Base-by-base conservation (phyloP, 768 basidiomycete species). In the Filobasidium wieringae region DNA sequence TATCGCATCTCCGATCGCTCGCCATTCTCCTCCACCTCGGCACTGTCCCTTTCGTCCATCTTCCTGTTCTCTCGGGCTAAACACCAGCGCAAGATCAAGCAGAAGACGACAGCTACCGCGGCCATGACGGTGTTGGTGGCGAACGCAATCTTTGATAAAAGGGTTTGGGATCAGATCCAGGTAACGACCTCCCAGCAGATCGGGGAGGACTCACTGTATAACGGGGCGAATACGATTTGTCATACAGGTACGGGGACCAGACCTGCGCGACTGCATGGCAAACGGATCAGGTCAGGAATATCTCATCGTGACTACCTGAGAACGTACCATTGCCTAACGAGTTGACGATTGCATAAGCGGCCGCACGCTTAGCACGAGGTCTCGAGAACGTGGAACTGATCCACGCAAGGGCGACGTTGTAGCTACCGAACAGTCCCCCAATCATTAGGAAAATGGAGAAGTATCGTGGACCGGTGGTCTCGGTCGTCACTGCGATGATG, bases 161-260 rank as follows among this genome's bases (percentile, higher is more conserved):
- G 41, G 1, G 0, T 34, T 11, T 15, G 1, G 34, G 30, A 30
- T n/a, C 12, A 17, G 24, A 30, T 14, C 34, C 4, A 30, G 9
- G n/a, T 22, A 22, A 26, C 36, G 22, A 24, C n/a, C 43, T 12
- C 9, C 27, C 43, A 47, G n/a, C 11, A 19, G 30, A 4, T 32
- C 11, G n/a, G 14, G 43, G 14, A 6, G 9, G 8, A 51, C 58
- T 51, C 32, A 67, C 56, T 27, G 60, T 59, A 58, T 69, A 69
- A 2, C 43, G 36, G n/a, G 68, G 68, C 3, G 53, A 58, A 29
- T 63, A 59, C 6, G 17, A 53, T 17, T 60, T 60, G 31, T 65
- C 60, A 60, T 69, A 67, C 11, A 67, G 52, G 54, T 66, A 67
- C 6, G 68, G 68, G 14, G 60, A 60, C 64, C 66, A 69, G 36